Base-by-base conservation (phyloP, 805 yeast genomes). In the Teunomyces stri region DNA sequence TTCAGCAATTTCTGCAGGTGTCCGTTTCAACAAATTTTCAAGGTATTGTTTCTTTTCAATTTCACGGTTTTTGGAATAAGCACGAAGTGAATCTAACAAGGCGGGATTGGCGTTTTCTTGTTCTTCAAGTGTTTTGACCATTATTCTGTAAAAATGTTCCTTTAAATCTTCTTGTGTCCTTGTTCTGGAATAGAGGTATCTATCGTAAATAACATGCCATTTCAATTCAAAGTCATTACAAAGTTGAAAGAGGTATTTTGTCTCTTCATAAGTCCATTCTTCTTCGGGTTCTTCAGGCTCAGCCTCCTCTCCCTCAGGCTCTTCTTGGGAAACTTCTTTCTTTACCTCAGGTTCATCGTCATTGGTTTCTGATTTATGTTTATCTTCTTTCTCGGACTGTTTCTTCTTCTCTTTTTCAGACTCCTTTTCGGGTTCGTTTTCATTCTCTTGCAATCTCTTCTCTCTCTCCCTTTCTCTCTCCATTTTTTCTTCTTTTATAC, bases 1-100 rank as follows among this genome's bases (percentile, higher is more conserved):
- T 69, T 94, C 99, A 0, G 98, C 98, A 39, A 94, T 88, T 62
- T 94, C 99, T 0, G 97, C 96, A 0, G 99, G 97, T 2, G 92
- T 82, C 55, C 99, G 74, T 31, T 82, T 82, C 37, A 92, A 73
- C 33, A 94, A 70, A 51, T 88, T 80, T 56, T 84, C 84, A 40
- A 94, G 68, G 60, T 92, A 92, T 44, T 79, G 79, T 57, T 94
- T 94, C 51, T 99, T 79, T 55, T 84, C 89, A 16, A 77, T 50
- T 63, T 94, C 99, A 53, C 80, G 82, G 5, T 77, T 75, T 55
- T 82, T 84, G 34, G 88, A 82, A 61, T 77, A 94, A 16, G 82
- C 62, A 38, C 69, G 75, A 58, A 94, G 74, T 22, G 83, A 75
- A 27, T 84, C 84, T 15, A 85, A 74, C 35, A 89, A 62, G 2